phyloP scores from a whole-genome alignment of 495 filamentous ascomycete genomes.

The Neurospora sp. region DNA sequence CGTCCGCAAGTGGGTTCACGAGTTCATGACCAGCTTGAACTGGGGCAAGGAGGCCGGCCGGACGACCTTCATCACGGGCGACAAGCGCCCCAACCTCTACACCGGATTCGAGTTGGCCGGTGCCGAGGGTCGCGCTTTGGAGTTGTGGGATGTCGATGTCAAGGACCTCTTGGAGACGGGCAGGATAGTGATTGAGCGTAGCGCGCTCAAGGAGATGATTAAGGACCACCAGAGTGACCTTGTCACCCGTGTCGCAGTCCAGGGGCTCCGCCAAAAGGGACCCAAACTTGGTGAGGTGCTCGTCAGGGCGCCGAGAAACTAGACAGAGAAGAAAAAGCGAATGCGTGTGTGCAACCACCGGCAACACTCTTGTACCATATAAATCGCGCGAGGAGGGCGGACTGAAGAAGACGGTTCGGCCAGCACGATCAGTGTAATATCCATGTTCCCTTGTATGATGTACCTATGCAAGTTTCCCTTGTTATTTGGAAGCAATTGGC shows the following conservation, averaged over 20 bases:
- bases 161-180: constrained; percentile 84
- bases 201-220: constrained; percentile 67
- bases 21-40: constrained; percentile 58
- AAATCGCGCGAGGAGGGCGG: not conserved
- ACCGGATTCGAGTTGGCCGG: constrained; percentile 48
- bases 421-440: not conserved
- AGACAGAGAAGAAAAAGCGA: not conserved
- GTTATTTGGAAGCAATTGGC: not conserved
- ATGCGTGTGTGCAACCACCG: not conserved
- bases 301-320: not conserved
- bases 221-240: constrained; percentile 68
- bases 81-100: constrained; percentile 42
- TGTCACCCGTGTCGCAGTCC: constrained; percentile 25
- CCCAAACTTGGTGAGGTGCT: constrained; percentile 14
- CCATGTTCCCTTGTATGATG: not conserved
- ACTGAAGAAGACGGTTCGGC: not conserved
- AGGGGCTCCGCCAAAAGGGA: constrained; percentile 12
- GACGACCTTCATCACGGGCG: constrained; percentile 67
- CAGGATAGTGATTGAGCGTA: constrained; percentile 75
- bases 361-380: not conserved
- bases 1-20: constrained; percentile 47
- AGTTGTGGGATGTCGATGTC: constrained; percentile 72
- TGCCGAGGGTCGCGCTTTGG: constrained; percentile 57
- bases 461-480: not conserved
- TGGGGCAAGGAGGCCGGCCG: constrained; percentile 62